Base-by-base conservation (phyloP, 352 stramenopile species). In the Phytopythium mirpurense region DNA sequence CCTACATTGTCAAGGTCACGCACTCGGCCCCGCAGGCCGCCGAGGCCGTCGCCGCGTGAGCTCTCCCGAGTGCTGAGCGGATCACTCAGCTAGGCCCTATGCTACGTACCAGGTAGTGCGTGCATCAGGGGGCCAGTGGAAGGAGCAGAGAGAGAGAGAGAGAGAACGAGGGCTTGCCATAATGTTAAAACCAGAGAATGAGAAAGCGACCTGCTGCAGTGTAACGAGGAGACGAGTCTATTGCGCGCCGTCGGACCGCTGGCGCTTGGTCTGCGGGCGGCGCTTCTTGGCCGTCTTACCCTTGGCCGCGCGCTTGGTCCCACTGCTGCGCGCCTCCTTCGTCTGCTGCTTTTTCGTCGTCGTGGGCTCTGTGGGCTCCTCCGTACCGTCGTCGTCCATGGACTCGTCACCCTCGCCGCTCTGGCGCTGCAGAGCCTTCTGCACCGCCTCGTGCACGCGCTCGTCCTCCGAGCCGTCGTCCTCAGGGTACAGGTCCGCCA, bases 1-100 rank as follows among this genome's bases (percentile, higher is more conserved):
- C 79, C 19, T 90, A 93, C 67, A 86, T 90, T 42, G 83, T 90
- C 60, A 84, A 93, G 64, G 71, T 90, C 38, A 90, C 68, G 54
- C 79, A 86, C 64, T 89, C 81, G 54, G 68, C 61, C 34, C 65
- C 72, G 14, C 46, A 37, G 15, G 57, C 42, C 5, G 56, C 54
- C 15, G 57, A 71, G 48, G 68, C 71, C 7, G 70, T 75, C 57
- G 65, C 63, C 38, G 44, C 47, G 19, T 48, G 34, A 34, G 42
- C 23, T 34, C n/a, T n/a, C n/a, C n/a, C n/a, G n/a, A n/a, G n/a
- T n/a, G n/a, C n/a, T 43, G 29, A 29, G 19, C 19, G 8, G 40
- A 3, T 15, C 19, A n/a, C n/a, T n/a, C n/a, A n/a, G n/a, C n/a
- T n/a, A n/a, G n/a, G n/a, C n/a, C n/a, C n/a, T n/a, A n/a, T n/a